Evolutionary conservation across 805 yeast genomes (phyloP), one percentile per base, ranked within the genome.

Genomic region (Pichia nanzhaoensis): DNA sequence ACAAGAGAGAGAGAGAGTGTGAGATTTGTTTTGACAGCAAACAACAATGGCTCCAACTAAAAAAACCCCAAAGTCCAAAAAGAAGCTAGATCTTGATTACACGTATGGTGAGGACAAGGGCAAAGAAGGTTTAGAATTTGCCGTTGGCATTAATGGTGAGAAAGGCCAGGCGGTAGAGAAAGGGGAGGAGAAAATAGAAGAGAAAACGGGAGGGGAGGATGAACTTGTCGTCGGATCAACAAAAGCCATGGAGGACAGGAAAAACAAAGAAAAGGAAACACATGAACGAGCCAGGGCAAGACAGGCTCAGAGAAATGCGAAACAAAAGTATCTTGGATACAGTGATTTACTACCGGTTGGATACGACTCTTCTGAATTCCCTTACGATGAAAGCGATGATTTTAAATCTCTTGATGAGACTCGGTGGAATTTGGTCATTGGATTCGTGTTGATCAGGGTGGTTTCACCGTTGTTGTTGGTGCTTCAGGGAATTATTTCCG

Each of bases 361-460:
- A 34, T 21, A 49, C 45, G 37, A 49, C 43, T 2, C 16, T 42
- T 37, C 31, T 37, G 50, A 34, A 1, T 39, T 47, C 8, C 44
- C 37, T 3, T 34, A 18, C 18, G 43, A 41, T 16, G 42, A 44
- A 20, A 47, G 39, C 18, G 54, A 49, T 17, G 41, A 44, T 27
- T 47, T 46, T 18, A 41, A 5, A 7, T 48, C 16, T 48, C 50
- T 34, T 51, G 55, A 28, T 28, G 22, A 5, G 12, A 20, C 3
- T 55, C 63, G 63, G 34, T 63, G 65, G 64, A 44, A 24, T 17
- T 32, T 40, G 13, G 28, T 58, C 28, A 47, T 62, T 43, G 66
- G 66, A 3, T 63, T 55, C 39, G 39, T 57, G 2, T 34, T 45
- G 2, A 47, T 63, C 17, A 42, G 67, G 24, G 40, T 62, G 2